Conservation (phyloP, 257 asterid genomes). For the Rhazya stricta region DNA sequence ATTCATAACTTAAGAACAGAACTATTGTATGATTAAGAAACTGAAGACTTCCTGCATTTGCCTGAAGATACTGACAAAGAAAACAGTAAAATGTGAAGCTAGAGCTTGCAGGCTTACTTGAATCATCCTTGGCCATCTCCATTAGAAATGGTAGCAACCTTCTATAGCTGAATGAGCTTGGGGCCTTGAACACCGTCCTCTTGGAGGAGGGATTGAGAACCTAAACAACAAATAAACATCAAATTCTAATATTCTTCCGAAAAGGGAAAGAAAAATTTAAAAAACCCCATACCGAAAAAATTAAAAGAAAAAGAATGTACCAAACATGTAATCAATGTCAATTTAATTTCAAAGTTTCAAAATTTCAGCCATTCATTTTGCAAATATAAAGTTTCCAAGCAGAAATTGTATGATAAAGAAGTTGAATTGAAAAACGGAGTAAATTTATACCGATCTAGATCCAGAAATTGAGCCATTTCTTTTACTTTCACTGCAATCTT, state of each 20-base stretch:
- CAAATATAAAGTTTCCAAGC: neutral
- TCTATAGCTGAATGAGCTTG: conserved; percentile 62
- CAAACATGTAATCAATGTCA: neutral
- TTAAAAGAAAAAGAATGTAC: neutral
- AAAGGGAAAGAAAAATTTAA: too few relatives aligned
- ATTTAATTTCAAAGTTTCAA: neutral
- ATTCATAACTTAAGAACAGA: neutral
- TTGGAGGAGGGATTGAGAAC: conserved; percentile 24
- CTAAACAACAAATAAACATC: conserved; percentile 22
- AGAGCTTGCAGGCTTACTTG: conserved; percentile 49
- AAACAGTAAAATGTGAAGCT: neutral
- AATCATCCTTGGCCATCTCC: conserved; percentile 40
- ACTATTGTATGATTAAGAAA: neutral
- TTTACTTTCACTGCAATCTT: neutral
- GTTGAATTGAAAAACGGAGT: neutral
- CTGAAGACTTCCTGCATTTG: neutral
- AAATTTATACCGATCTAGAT: conserved; percentile 6
- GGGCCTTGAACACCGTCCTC: conserved; percentile 49
- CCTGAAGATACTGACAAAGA: neutral
- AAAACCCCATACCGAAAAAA: too few relatives aligned
- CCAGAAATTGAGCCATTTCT: conserved; percentile 4
- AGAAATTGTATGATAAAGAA: neutral
- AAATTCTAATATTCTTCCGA: neutral
- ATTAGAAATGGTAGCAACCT: conserved; percentile 71
- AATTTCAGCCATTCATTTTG: neutral